A percentile compares a stretch with the other conserved stretches of the same genome.
phyloP scores from a whole-genome alignment of 345 rosid genomes.

The Fremontodendron californicum region DNA sequence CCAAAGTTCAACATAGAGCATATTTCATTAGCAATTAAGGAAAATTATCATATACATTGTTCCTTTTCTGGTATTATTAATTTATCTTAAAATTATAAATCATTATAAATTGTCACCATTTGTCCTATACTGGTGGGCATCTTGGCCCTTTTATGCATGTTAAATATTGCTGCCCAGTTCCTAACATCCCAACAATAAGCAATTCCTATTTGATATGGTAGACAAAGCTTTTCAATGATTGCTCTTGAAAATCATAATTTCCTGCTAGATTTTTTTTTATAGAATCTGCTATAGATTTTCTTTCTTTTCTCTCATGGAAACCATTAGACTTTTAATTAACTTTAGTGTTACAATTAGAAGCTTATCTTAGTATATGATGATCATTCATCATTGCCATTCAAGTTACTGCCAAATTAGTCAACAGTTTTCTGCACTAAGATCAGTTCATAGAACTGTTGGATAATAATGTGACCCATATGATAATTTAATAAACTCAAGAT shows the following conservation, averaged over 20 bases:
- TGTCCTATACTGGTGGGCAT: background rate
- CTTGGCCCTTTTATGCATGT: background rate
- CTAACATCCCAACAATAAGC: background rate
- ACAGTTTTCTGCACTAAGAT: background rate
- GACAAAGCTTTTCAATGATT: background rate
- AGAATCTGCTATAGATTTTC: background rate
- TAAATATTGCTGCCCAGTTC: background rate
- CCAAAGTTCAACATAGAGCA: background rate
- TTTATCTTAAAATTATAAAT: background rate
- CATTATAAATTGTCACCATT: background rate
- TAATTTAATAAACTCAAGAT: too few relatives aligned
- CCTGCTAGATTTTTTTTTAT: background rate
- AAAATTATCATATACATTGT: background rate
- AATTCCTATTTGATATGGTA: background rate
- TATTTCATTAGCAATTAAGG: background rate
- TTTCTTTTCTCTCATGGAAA: background rate
- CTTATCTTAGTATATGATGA: conserved; percentile 2
- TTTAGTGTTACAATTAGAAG: background rate
- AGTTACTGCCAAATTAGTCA: background rate
- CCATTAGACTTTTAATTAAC: background rate
- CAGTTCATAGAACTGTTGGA: background rate
- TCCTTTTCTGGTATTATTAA: background rate
- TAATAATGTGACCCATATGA: too few relatives aligned
- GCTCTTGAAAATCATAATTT: background rate
- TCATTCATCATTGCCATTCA: background rate